phyloP scores from a whole-genome alignment of 2,329 filamentous ascomycete genomes.

The Penicillium sclerotiorum region DNA sequence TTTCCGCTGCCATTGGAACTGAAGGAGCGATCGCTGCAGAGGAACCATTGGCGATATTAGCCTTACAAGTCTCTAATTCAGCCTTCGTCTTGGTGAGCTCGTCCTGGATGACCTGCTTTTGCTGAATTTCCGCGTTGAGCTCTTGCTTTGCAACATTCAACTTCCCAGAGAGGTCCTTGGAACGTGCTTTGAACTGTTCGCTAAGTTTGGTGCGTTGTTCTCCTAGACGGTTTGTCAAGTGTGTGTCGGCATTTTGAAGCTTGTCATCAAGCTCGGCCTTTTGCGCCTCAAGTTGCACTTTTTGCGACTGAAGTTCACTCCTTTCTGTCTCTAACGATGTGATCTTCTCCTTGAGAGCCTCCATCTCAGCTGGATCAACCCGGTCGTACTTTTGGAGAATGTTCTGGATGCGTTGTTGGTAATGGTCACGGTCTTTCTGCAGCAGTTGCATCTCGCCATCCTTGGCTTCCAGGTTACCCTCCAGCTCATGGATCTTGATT shows the following conservation, averaged over 20 bases:
- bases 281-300: slow-evolving; percentile 51
- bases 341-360: slow-evolving; percentile 81
- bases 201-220: slow-evolving; percentile 52
- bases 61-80: slow-evolving; percentile 54
- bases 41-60: slow-evolving; percentile 51
- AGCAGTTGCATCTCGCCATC: slow-evolving; percentile 87
- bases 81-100: slow-evolving; percentile 66
- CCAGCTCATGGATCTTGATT: slow-evolving; percentile 75
- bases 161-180: slow-evolving; percentile 66
- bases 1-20: neutral
- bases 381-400: slow-evolving; percentile 96
- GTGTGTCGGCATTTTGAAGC: slow-evolving; percentile 51
- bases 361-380: slow-evolving; percentile 89
- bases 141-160: slow-evolving; percentile 59
- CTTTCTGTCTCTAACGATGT: slow-evolving; percentile 66
- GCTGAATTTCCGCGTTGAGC: slow-evolving; percentile 53
- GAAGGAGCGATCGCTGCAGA: slow-evolving; percentile 2
- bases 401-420: slow-evolving; percentile 94
- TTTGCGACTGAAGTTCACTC: slow-evolving; percentile 62
- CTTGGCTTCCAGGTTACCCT: slow-evolving; percentile 77
- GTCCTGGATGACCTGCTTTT: slow-evolving; percentile 70
- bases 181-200: slow-evolving; percentile 57
- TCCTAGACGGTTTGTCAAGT: slow-evolving; percentile 39
- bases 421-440: slow-evolving; percentile 87
- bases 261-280: no score